These are phyloP conservation scores for Myxozyma neotropica DNA, from an alignment of 805 yeast genomes.

Conservation along the genomic window DNA sequence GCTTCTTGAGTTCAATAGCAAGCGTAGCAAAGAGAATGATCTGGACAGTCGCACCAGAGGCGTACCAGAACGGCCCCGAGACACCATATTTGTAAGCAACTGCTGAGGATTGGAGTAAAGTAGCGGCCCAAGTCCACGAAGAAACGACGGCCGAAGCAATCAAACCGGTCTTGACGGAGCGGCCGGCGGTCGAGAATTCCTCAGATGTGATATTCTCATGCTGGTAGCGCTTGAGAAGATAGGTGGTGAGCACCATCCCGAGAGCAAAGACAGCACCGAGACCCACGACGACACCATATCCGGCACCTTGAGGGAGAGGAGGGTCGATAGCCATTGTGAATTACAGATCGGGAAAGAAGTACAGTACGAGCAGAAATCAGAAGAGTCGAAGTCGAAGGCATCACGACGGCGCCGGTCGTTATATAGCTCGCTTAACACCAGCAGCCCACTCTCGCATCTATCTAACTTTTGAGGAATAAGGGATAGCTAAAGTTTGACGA, in stretches of 20 bases:
- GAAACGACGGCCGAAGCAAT: slow-evolving; percentile 90
- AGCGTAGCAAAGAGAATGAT: slow-evolving; percentile 81
- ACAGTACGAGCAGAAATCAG: too few species aligned
- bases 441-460: too few species aligned
- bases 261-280: slow-evolving; percentile 66
- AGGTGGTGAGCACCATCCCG: slow-evolving; percentile 40
- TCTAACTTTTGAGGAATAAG: too few species aligned
- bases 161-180: slow-evolving; percentile 81
- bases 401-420: too few species aligned
- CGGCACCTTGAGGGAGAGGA: slow-evolving; percentile 23
- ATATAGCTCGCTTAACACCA: too few species aligned
- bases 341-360: too few species aligned
- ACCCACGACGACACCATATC: slow-evolving; percentile 70
- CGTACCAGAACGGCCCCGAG: slow-evolving; percentile 75
- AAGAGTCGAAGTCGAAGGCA: too few species aligned
- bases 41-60: slow-evolving; percentile 90
- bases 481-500: too few species aligned
- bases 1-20: slow-evolving; percentile 85
- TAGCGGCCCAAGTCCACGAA: slow-evolving; percentile 94
- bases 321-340: slow-evolving; percentile 16
- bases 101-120: slow-evolving; percentile 71
- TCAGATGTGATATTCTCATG: slow-evolving; percentile 88
- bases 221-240: slow-evolving; percentile 59
- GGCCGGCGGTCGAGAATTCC: slow-evolving; percentile 91
- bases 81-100: slow-evolving; percentile 80